Conservation (phyloP, 805 yeast genomes). For the Yarrowia sp. region DNA sequence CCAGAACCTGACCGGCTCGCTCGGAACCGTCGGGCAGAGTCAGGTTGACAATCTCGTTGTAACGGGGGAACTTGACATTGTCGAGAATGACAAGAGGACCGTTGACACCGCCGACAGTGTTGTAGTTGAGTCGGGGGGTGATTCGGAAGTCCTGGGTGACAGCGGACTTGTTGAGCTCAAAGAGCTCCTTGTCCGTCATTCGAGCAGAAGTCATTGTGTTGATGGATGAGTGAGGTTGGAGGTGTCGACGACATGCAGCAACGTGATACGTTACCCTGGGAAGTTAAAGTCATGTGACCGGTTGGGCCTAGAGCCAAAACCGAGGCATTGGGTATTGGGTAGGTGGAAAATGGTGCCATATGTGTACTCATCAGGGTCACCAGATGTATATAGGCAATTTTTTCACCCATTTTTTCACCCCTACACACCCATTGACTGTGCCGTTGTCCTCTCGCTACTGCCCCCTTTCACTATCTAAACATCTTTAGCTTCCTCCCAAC, state of each 20-base stretch:
- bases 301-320: not conserved
- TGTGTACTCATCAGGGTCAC: not conserved
- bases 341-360: no score
- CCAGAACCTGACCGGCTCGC: conserved; percentile 97
- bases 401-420: no score
- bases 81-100: conserved; percentile 95
- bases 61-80: conserved; percentile 84
- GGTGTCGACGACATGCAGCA: conserved; percentile 26
- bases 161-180: conserved; percentile 83
- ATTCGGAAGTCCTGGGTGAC: conserved; percentile 88
- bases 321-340: not conserved
- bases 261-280: conserved; percentile 26
- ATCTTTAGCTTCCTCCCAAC: no score
- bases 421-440: no score
- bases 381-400: no score
- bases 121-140: conserved; percentile 87
- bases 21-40: conserved; percentile 93
- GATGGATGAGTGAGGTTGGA: conserved; percentile 7
- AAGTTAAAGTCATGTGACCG: conserved; percentile 13
- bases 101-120: conserved; percentile 97
- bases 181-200: conserved; percentile 27
- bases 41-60: conserved; percentile 92
- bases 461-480: no score
- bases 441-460: no score
- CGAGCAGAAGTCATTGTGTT: conserved; percentile 23